Base-by-base conservation (phyloP, 2,329 filamentous ascomycete species). In the Polytolypa hystricis region DNA sequence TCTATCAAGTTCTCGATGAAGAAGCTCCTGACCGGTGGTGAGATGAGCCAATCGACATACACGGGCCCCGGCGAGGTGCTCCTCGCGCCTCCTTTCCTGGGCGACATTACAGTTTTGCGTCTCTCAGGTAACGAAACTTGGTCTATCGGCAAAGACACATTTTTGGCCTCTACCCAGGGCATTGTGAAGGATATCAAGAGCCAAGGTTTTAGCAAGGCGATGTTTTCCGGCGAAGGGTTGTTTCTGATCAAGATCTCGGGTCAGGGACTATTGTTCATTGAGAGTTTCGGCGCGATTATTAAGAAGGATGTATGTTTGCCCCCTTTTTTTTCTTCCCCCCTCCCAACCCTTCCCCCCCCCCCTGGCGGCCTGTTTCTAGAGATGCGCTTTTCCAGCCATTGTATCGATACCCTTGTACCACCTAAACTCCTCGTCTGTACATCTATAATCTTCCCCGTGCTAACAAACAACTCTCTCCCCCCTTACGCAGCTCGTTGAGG, bases 281-380 rank as follows among this genome's bases (percentile, higher is more conserved):
- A 84, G 6, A 93, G 84, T 52, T 91, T 98, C 51, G 91, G 91
- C 5, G 91, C 91, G 4, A 94, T 98, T 42, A 84, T 96, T 43
- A 74, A 82, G 52, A 96, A 96, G 64, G 86, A 95, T 57, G 84
- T 93, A 56, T 67, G 81, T 40, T 39, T 16, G 17, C 23, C 33
- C 17, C 29, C 26, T 9, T 27, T 31, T 16, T 31, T 4, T n/a
- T 20, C 14, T 25, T 23, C 16, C 17, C n/a, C n/a, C 28, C 33
- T 18, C 28, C 7, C 31, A 31, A 34, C 2, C 21, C n/a, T n/a
- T n/a, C 4, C 18, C 8, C 20, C 31, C 27, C 20, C 15, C 21
- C 16, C 28, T 35, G n/a, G n/a, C n/a, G n/a, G n/a, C n/a, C n/a
- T n/a, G n/a, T n/a, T n/a, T n/a, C n/a, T n/a, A n/a, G n/a, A n/a